Conservation (phyloP, 1,284 basidiomycete species). For the Tilletia walkeri region DNA sequence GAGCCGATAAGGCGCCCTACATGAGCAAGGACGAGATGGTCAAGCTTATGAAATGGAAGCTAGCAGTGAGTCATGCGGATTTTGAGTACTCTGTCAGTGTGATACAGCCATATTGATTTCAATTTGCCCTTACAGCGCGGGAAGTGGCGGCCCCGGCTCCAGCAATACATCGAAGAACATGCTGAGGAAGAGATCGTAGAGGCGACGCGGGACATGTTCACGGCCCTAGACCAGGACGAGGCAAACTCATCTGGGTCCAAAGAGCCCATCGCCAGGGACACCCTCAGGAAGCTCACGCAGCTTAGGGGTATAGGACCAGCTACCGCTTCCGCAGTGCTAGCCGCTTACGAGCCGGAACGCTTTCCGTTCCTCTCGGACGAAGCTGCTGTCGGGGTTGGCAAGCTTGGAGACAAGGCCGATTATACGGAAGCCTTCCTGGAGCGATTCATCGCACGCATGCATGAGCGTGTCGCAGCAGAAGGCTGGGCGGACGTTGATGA, state of each 20-base stretch:
- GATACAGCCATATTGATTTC: too few relatives aligned
- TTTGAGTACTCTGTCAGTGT: too few relatives aligned
- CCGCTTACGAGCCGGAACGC: conserved; percentile 6
- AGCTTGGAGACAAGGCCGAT: neutral
- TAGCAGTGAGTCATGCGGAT: conserved; percentile 23
- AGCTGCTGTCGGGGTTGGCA: neutral
- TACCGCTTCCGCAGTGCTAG: conserved; percentile 26
- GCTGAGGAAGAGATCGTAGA: neutral
- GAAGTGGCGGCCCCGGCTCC: neutral
- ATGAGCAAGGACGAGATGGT: conserved; percentile 20
- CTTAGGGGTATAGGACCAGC: conserved; percentile 31
- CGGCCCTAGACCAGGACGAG: neutral
- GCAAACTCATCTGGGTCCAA: neutral
- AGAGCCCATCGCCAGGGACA: conserved; percentile 13
- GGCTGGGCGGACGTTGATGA: conserved; percentile 8
- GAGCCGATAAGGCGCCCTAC: neutral
- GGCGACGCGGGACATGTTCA: neutral
- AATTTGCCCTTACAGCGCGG: neutral
- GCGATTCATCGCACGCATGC: neutral
- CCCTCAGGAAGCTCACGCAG: conserved; percentile 24
- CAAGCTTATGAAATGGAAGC: conserved; percentile 31
- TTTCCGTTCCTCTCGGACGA: conserved; percentile 16
- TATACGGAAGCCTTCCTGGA: conserved; percentile 3
- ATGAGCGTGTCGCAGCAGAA: neutral
- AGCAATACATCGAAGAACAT: neutral